Conservation (phyloP, 2,329 filamentous ascomycete species). For the Cercospora sp. region DNA sequence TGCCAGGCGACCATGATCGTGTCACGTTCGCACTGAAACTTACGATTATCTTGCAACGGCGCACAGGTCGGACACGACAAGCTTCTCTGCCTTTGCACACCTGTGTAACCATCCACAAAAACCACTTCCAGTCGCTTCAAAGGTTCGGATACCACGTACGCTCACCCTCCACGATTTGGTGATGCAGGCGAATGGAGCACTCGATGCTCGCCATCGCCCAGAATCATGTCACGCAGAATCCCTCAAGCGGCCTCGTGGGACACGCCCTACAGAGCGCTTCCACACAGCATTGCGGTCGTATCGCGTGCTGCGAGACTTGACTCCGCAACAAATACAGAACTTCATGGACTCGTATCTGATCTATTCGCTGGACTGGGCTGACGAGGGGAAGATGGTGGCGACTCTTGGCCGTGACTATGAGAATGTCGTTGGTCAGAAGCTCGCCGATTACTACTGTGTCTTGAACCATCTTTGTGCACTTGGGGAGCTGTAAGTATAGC, state of each 20-base stretch:
- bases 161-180: not conserved
- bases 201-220: slow-evolving; percentile 7
- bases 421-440: slow-evolving; percentile 32
- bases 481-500: slow-evolving; percentile 27
- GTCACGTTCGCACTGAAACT: slow-evolving; percentile 1
- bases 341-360: slow-evolving; percentile 38
- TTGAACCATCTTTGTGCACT: slow-evolving; percentile 37
- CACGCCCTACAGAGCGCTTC: slow-evolving; percentile 24
- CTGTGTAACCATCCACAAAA: not conserved
- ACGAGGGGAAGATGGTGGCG: slow-evolving; percentile 34
- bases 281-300: slow-evolving; percentile 34
- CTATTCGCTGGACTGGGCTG: slow-evolving; percentile 36
- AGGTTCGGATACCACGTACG: not conserved
- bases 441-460: slow-evolving; percentile 35
- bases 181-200: slow-evolving; percentile 1
- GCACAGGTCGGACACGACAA: not conserved
- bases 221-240: not conserved
- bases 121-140: not conserved
- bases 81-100: not conserved
- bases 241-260: slow-evolving; percentile 12
- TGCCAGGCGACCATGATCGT: slow-evolving; percentile 4
- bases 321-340: slow-evolving; percentile 32
- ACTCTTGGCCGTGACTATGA: slow-evolving; percentile 34
- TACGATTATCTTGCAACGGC: not conserved
- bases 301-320: slow-evolving; percentile 30